phyloP scores from a whole-genome alignment of 352 stramenopile genomes.

The Phytopythium cucurbitacearum region DNA sequence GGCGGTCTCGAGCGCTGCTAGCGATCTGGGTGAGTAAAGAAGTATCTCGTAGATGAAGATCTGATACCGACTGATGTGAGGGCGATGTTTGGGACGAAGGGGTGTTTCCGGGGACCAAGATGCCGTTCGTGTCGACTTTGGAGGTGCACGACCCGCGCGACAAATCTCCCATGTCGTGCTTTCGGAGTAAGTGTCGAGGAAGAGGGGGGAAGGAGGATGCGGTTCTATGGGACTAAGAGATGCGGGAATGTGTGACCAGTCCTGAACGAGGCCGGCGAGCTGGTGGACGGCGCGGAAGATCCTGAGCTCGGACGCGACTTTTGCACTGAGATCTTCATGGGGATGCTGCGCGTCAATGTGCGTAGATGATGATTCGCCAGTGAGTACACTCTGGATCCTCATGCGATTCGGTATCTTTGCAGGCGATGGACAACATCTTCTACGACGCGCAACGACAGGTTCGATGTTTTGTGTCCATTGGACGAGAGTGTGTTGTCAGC shows the following conservation, averaged over 20 bases:
- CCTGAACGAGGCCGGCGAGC: conserved; percentile 77
- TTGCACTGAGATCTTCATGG: conserved; percentile 84
- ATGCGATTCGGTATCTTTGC: conserved; percentile 3
- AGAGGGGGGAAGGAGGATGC: background rate
- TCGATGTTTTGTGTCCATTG: background rate
- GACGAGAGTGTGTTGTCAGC: background rate
- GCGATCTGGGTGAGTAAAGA: no score
- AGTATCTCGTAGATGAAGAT: no score
- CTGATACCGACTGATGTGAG: background rate
- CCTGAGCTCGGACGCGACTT: conserved; percentile 74
- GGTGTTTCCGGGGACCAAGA: conserved; percentile 71
- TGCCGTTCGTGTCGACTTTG: conserved; percentile 88
- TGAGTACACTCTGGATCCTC: background rate
- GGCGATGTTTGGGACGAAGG: background rate
- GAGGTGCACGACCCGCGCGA: conserved; percentile 87
- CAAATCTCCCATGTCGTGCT: conserved; percentile 82
- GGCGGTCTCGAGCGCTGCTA: background rate
- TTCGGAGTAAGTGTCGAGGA: conserved; percentile 76
- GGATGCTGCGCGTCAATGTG: conserved; percentile 83
- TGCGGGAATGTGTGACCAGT: conserved; percentile 27
- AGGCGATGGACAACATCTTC: conserved; percentile 97
- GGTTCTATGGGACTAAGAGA: background rate
- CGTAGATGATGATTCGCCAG: background rate
- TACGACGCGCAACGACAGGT: conserved; percentile 95
- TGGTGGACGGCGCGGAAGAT: conserved; percentile 67